Evolutionary conservation across 805 yeast genomes (phyloP).

Genomic region (Zygosaccharomyces lentus): DNA sequence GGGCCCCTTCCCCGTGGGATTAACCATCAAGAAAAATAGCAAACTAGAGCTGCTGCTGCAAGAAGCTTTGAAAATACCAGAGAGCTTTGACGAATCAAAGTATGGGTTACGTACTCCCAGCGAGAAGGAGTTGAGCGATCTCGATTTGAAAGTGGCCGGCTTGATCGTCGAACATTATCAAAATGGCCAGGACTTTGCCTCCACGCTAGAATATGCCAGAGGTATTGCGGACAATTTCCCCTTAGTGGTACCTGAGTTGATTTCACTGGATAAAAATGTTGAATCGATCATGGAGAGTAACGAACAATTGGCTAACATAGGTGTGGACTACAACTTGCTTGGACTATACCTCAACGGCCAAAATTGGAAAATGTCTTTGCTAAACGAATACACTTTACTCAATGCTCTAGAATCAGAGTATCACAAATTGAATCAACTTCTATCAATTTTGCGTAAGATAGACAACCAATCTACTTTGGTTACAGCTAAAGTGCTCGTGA

Average conservation of each 20-base stretch:
- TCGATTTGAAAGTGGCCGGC: conserved; percentile 69
- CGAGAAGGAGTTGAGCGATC: conserved; percentile 25
- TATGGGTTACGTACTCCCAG: conserved; percentile 19
- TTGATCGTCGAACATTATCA: conserved; percentile 42
- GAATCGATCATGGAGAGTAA: conserved; percentile 15
- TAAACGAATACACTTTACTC: conserved; percentile 23
- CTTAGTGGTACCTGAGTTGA: conserved; percentile 21
- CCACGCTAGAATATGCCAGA: conserved; percentile 35
- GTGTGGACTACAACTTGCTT: conserved; percentile 31
- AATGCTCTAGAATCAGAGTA: conserved; percentile 24
- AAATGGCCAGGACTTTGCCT: conserved; percentile 31
- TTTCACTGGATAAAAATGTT: conserved; percentile 8
- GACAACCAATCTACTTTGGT: conserved; percentile 23
- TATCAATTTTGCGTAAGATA: conserved; percentile 18
- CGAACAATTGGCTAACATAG: conserved; percentile 18
- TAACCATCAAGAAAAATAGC: conserved; percentile 30
- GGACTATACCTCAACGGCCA: conserved; percentile 35
- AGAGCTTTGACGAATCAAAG: conserved; percentile 38
- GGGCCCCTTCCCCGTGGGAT: conserved; percentile 33
- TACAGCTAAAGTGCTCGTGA: conserved; percentile 19
- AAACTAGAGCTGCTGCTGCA: conserved; percentile 32
- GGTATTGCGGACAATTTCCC: conserved; percentile 42
- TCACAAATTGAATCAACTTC: conserved; percentile 11
- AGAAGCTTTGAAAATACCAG: conserved; percentile 14
- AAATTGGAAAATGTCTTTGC: conserved; percentile 23